Conservation (phyloP, 2,329 filamentous ascomycete species). For the Hymenoscyphus repandus region DNA sequence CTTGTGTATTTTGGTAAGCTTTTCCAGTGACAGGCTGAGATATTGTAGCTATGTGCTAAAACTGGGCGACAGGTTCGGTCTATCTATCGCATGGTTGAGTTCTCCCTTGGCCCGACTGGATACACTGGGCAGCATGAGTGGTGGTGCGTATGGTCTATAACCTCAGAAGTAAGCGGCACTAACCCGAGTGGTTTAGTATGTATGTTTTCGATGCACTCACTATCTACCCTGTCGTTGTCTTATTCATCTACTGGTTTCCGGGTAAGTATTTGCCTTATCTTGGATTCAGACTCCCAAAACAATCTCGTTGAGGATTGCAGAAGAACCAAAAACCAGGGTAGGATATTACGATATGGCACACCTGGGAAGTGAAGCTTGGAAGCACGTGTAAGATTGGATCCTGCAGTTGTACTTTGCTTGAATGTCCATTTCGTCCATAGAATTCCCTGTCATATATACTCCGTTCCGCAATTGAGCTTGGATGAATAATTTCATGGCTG, state of each 20-base stretch:
- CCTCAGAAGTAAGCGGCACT: background rate
- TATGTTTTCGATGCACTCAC: conserved; percentile 23
- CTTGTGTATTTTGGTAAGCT: conserved; percentile 29
- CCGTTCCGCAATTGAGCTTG: too few species aligned
- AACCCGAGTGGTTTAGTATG: too few species aligned
- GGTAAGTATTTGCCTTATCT: conserved; percentile 32
- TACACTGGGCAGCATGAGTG: conserved; percentile 24
- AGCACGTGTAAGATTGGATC: too few species aligned
- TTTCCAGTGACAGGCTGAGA: background rate
- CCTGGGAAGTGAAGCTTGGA: too few species aligned
- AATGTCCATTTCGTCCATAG: too few species aligned
- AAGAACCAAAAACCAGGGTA: too few species aligned
- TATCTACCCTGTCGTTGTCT: conserved; percentile 18
- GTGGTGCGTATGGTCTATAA: conserved; percentile 5
- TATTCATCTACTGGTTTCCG: conserved; percentile 33
- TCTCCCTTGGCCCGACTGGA: conserved; percentile 17
- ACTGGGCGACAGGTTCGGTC: conserved; percentile 22
- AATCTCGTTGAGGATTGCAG: conserved; percentile 18
- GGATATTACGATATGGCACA: too few species aligned
- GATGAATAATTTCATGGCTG: too few species aligned
- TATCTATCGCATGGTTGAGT: conserved; percentile 26
- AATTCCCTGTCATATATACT: too few species aligned
- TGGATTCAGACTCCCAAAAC: conserved; percentile 31
- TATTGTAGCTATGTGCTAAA: conserved; percentile 7
- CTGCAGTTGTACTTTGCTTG: too few species aligned